Evolutionary conservation across 2,329 filamentous ascomycete genomes (phyloP).

Genomic region (Plenodomus tracheiphilus): DNA sequence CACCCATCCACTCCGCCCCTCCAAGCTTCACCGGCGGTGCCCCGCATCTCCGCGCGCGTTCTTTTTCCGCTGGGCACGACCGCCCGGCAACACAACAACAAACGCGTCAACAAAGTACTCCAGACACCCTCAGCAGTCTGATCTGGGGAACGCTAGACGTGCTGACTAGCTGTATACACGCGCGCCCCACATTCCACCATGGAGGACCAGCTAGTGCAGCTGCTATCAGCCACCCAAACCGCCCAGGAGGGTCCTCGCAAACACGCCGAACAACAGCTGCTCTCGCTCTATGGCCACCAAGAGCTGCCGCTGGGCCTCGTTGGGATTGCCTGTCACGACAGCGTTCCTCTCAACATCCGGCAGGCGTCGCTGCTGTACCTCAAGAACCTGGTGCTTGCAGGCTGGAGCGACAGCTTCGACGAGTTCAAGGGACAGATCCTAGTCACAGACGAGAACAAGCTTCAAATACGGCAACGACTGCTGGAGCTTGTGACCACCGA

Average conservation of each 20-base stretch:
- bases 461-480: constrained; percentile 71
- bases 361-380: constrained; percentile 81
- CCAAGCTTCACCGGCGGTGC: constrained; percentile 22
- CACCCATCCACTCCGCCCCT: constrained; percentile 15
- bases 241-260: constrained; percentile 75
- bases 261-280: constrained; percentile 82
- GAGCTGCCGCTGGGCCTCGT: constrained; percentile 79
- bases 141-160: constrained; percentile 32
- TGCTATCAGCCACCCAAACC: constrained; percentile 85
- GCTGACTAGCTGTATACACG: constrained; percentile 30
- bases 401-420: constrained; percentile 79
- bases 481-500: constrained; percentile 77
- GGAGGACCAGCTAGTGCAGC: constrained; percentile 89
- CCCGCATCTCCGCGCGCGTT: constrained; percentile 32
- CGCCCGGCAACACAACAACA: constrained; percentile 25
- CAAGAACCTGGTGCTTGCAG: constrained; percentile 79
- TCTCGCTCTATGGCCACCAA: constrained; percentile 67
- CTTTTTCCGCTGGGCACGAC: constrained; percentile 16
- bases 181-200: constrained; percentile 54
- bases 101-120: constrained; percentile 19
- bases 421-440: constrained; percentile 70
- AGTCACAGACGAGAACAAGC: constrained; percentile 73
- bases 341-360: constrained; percentile 73
- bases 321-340: constrained; percentile 76
- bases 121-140: constrained; percentile 9